Evolutionary conservation across 2,329 filamentous ascomycete genomes (phyloP).

Genomic region (Phoma herbarum): DNA sequence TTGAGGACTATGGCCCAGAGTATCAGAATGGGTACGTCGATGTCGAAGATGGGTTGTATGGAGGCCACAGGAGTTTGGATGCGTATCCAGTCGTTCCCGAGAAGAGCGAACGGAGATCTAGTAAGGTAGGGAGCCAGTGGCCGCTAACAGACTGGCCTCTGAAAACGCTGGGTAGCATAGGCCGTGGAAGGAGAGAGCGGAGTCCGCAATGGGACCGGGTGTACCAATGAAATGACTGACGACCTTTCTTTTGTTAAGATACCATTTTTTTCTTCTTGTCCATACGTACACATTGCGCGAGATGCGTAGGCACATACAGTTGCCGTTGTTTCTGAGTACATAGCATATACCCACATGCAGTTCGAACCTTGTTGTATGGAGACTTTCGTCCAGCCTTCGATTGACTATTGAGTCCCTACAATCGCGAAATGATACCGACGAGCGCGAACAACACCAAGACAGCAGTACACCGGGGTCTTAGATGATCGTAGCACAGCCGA

Average conservation of each 20-base stretch:
- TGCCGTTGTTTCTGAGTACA: constrained; percentile 4
- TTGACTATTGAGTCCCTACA: no score
- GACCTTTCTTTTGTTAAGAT: constrained; percentile 5
- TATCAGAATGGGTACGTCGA: constrained; percentile 32
- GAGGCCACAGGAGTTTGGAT: constrained; percentile 40
- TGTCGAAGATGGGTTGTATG: constrained; percentile 42
- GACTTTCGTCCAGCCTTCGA: no score
- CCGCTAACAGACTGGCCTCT: constrained; percentile 34
- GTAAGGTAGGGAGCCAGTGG: constrained; percentile 41
- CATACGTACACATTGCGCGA: background rate
- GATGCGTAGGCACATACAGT: background rate
- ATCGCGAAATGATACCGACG: no score
- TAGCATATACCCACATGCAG: background rate
- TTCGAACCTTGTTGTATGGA: background rate
- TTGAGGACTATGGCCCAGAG: constrained; percentile 47
- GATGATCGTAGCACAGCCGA: no score
- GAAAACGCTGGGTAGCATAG: constrained; percentile 15
- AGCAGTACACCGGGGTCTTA: no score
- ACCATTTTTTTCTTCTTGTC: constrained; percentile 4
- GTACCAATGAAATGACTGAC: constrained; percentile 29
- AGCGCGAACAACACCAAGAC: no score
- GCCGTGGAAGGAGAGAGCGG: constrained; percentile 29
- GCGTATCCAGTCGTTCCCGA: constrained; percentile 31
- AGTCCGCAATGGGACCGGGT: constrained; percentile 47
- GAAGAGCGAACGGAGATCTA: constrained; percentile 10